Evolutionary conservation across 1,139 yeast genomes (phyloP), one percentile per base, ranked within the genome.

Genomic region (Debaryomyces sp.): DNA sequence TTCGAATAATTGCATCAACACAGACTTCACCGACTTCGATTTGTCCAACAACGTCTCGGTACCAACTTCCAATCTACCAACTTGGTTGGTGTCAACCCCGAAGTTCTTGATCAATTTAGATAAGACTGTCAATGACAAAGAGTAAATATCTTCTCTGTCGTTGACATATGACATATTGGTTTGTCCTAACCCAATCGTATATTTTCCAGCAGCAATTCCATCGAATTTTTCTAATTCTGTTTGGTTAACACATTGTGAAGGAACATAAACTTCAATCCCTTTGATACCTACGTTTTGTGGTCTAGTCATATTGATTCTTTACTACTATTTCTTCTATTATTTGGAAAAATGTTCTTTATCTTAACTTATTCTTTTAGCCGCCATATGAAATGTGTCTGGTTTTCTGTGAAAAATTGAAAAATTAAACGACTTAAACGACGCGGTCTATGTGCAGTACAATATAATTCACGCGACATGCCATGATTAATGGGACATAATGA

Each of bases 11-110:
- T 92, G 98, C 90, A 92, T 94, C 71, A 95, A 80, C 44, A 94
- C 97, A 39, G 97, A 84, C 77, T 95, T 95, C 66, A 92, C 97
- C 39, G 97, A 89, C 79, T 95, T 95, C 61, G 98, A 90, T 76
- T 94, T 95, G 76, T 95, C 99, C 63, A 95, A 78, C 62, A 95
- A 78, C 46, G 99, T 94, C 77, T 95, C 99, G 53, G 99, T 95
- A 62, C 99, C 99, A 54, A 94, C 99, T 73, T 95, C 99, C 63
- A 95, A 80, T 69, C 99, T 85, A 59, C 99, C 99, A 65, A 95
- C 84, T 48, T 81, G 74, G 66, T 78, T 74, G 50, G 91, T 82
- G 70, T 94, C 97, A 61, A 95, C 81, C 67, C 84, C 77, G 80
- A 90, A 86, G 76, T 91, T 86, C 63, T 82, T 78, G 63, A 95